Base-by-base conservation (phyloP, 108 stramenopile species). In the Nannochloropsis salina region DNA sequence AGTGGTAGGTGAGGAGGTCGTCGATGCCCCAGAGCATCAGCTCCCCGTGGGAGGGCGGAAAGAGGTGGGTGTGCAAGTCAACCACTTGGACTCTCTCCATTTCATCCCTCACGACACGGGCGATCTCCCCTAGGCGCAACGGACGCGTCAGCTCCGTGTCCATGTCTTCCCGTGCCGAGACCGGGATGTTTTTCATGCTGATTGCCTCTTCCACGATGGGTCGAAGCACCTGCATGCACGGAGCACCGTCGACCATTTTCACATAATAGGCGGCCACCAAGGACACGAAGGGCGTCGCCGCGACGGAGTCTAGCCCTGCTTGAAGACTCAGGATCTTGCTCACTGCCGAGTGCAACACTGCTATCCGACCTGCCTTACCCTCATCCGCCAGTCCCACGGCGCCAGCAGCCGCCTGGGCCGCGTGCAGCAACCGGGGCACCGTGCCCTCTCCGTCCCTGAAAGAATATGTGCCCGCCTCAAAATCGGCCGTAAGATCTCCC, bases 1-100 rank as follows among this genome's bases (percentile, higher is more conserved):
- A 97, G 86, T 97, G 96, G 90, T 97, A 97, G 12, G 95, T 96
- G 80, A 97, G 90, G 6, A 97, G 88, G 83, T 95, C 95, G 87
- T 97, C 95, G 45, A 97, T 94, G 21, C 95, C 95, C 93, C 93
- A 95, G 12, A 94, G 89, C 87, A 93, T 94, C n/a, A 95, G 85
- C 20, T 90, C 84, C 1, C 95, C 95, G 85, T 95, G 95, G 43
- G 92, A 86, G 20, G 95, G 94, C 22, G 96, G 96, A 9, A 97
- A 91, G 9, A 97, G 89, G 88, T 97, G 96, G 4, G 96, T 97
- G 83, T 97, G 96, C 85, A 97, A 80, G 89, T 97, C 96, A 86
- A 97, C 92, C 20, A 90, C 94, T 45, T 85, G 47, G 12, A 83
- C 87, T 41, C 40, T 51, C 20, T 84, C 45, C 47, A 90, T 84